These are phyloP conservation scores for Gamsiella multidivaricata DNA, from an alignment of 192 early-diverging fungal species.

Conservation along the genomic window DNA sequence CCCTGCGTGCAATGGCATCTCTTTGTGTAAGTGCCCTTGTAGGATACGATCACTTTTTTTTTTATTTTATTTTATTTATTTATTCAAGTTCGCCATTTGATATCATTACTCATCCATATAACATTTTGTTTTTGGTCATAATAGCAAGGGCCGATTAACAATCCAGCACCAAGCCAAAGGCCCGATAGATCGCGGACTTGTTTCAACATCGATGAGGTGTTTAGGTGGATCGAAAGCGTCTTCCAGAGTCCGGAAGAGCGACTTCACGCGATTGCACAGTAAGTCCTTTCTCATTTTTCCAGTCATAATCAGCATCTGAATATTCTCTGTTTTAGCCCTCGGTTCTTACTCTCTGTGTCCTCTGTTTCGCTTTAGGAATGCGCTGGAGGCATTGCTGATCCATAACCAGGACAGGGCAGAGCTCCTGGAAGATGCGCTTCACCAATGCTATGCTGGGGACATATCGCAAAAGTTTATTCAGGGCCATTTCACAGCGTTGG, in stretches of 20 bases:
- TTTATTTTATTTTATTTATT: not conserved
- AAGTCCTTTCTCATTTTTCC: not conserved
- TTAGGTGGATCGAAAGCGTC: conserved; percentile 73
- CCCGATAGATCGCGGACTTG: conserved; percentile 25
- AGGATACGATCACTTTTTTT: not conserved
- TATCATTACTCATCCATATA: not conserved
- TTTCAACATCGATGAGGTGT: conserved; percentile 66
- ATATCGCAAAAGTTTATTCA: conserved; percentile 70
- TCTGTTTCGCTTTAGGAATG: conserved; percentile 55
- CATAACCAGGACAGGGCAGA: conserved; percentile 64
- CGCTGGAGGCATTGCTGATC: conserved; percentile 77
- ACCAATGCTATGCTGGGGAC: conserved; percentile 79
- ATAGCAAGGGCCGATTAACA: conserved; percentile 61
- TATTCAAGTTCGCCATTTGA: too few species aligned
- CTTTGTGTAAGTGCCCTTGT: conserved; percentile 71
- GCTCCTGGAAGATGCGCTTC: conserved; percentile 72
- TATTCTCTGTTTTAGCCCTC: not conserved
- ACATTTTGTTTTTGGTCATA: not conserved
- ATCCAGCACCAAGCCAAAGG: conserved; percentile 12
- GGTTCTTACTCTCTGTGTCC: conserved; percentile 38
- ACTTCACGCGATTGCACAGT: conserved; percentile 66
- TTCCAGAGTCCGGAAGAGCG: conserved; percentile 68
- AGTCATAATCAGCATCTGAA: not conserved
- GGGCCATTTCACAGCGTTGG: conserved; percentile 81
- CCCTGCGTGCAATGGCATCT: conserved; percentile 90